Conservation (phyloP, 1,139 yeast species). For the Blastobotrys serpentis region DNA sequence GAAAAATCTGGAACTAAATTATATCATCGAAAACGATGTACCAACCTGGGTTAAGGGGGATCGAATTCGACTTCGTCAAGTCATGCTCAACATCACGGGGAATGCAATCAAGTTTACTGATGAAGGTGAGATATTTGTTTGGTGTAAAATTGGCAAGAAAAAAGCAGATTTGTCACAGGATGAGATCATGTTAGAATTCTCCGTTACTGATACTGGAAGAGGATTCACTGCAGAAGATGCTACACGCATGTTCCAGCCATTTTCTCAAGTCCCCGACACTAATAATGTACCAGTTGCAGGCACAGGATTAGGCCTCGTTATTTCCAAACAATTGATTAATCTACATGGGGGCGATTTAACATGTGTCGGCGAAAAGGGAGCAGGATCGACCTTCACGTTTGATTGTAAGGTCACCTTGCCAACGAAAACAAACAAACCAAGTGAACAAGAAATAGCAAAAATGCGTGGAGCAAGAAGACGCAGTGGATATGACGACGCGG, state of each 20-base stretch:
- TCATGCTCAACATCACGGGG: slow-evolving; percentile 83
- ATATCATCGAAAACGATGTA: slow-evolving; percentile 71
- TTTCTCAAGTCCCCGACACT: slow-evolving; percentile 74
- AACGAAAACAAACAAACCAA: slow-evolving; percentile 31
- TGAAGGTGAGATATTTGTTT: slow-evolving; percentile 58
- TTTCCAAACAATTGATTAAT: slow-evolving; percentile 77
- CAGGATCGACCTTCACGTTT: slow-evolving; percentile 67
- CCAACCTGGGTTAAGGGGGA: slow-evolving; percentile 86
- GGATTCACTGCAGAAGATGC: slow-evolving; percentile 62
- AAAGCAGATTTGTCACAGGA: slow-evolving; percentile 19
- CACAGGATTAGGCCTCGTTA: slow-evolving; percentile 83
- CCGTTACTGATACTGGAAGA: slow-evolving; percentile 85
- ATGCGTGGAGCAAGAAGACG: slow-evolving; percentile 14
- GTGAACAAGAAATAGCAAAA: slow-evolving; percentile 26
- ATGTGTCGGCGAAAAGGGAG: slow-evolving; percentile 67
- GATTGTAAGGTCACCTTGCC: slow-evolving; percentile 36
- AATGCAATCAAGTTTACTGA: slow-evolving; percentile 84
- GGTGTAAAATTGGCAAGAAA: slow-evolving; percentile 28
- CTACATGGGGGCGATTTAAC: slow-evolving; percentile 84
- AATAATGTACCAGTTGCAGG: slow-evolving; percentile 42
- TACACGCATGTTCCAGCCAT: slow-evolving; percentile 82
- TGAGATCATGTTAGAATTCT: slow-evolving; percentile 57
- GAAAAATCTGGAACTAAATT: slow-evolving; percentile 70
- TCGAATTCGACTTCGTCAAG: slow-evolving; percentile 82
- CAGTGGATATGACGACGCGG: slow-evolving; percentile 11